phyloP scores from a whole-genome alignment of 768 basidiomycete species.

The Tricholoma saponaceum region DNA sequence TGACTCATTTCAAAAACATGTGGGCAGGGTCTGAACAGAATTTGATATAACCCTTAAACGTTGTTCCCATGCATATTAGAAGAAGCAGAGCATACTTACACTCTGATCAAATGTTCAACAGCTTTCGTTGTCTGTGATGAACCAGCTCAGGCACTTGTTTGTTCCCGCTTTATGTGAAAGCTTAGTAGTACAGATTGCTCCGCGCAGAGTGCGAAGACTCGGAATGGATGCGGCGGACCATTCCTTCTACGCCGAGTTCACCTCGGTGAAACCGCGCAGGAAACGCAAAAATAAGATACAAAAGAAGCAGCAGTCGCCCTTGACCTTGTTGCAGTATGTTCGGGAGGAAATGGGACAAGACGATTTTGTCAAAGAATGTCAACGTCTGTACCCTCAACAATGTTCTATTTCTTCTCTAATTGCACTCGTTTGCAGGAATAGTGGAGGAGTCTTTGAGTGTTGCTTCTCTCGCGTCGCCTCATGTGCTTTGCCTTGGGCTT shows the following conservation, averaged over 20 bases:
- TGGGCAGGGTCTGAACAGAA: background rate
- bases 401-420: slow-evolving; percentile 9
- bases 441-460: slow-evolving; percentile 28
- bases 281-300: slow-evolving; percentile 41
- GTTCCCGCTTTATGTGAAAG: slow-evolving; percentile 11
- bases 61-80: slow-evolving; percentile 3
- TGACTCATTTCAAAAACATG: background rate
- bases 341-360: slow-evolving; percentile 43
- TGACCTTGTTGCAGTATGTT: slow-evolving; percentile 36
- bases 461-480: slow-evolving; percentile 21
- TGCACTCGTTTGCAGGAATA: slow-evolving; percentile 25
- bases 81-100: background rate
- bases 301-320: slow-evolving; percentile 28
- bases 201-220: too few relatives aligned
- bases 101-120: background rate
- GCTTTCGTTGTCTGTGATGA: slow-evolving; percentile 7
- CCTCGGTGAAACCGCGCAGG: slow-evolving; percentile 45
- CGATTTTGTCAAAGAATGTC: slow-evolving; percentile 53
- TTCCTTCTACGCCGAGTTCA: slow-evolving; percentile 49
- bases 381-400: slow-evolving; percentile 36
- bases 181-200: too few relatives aligned
- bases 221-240: slow-evolving; percentile 2
- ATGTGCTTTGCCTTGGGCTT: slow-evolving; percentile 66
- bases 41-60: slow-evolving; percentile 17
- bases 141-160: slow-evolving; percentile 20